Base-by-base conservation (phyloP, 352 stramenopile genomes). In the Pythium guiyangense region DNA sequence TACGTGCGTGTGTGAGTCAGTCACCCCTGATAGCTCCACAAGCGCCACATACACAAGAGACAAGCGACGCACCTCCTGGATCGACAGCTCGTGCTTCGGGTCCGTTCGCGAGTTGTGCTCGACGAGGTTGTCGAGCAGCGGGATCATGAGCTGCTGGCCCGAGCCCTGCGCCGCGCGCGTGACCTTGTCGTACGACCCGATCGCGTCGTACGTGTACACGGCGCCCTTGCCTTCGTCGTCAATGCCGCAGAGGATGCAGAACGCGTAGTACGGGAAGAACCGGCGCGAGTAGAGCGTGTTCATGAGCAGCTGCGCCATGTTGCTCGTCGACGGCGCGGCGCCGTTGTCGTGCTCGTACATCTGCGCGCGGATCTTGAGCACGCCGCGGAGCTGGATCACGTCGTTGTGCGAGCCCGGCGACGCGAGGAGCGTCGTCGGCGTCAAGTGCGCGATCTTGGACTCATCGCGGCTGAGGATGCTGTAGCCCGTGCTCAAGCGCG, bases 251-350 rank as follows among this genome's bases (percentile, higher is more conserved):
- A 99, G 74, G 56, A 99, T 94, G 69, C 98, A 98, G 72, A 99
- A 99, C 34, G 96, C 89, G 71, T 99, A 99, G 79, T 99, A 99
- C 29, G 97, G 97, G 79, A 99, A 99, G 73, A 99, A 99, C 39
- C 97, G 88, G 22, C 89, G 83, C 75, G 94, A 96, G 79, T 99
- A 99, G 18, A 99, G 80, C 52, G 96, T 99, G 70, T 98, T 99
- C 62, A 92, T 92, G 35, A 99, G 79, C 78, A 99, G 86, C 78
- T 99, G 97, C 52, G 97, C 90, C 55, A 98, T 86, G 31, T 86
- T 90, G 39, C 90, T 79, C 27, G 92, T 97, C 31, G 80, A 88
- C 80, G 99, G 98, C 57, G 78, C 54, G 69, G 92, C 94, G 31
- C 88, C 90, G 68, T 99, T 97, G 83, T 99, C 96, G 85, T 99